Evolutionary conservation across 495 filamentous ascomycete species (phyloP).

Genomic region (Penicillium dipodomyicola): DNA sequence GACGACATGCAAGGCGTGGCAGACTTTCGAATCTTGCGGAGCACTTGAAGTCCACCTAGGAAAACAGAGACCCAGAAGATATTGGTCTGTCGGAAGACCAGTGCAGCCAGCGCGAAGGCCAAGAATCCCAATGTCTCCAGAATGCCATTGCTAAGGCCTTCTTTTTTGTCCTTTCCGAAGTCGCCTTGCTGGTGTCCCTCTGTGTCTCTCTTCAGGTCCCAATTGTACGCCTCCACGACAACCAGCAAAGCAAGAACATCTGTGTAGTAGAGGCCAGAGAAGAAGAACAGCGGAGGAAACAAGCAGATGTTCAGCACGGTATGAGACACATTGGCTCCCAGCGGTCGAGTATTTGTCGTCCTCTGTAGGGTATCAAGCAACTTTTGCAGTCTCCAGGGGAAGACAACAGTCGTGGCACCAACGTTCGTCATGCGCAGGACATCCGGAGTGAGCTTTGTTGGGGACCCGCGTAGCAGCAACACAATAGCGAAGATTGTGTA

Average conservation of each 20-base stretch:
- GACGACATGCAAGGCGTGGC: constrained; percentile 28
- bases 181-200: not conserved
- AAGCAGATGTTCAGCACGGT: constrained; percentile 76
- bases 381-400: constrained; percentile 46
- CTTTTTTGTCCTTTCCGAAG: constrained; percentile 11
- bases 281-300: constrained; percentile 93
- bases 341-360: constrained; percentile 37
- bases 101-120: constrained; percentile 54
- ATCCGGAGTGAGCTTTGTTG: constrained; percentile 38
- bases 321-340: constrained; percentile 51
- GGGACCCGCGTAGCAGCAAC: constrained; percentile 37
- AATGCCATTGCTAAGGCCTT: not conserved
- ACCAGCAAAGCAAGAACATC: constrained; percentile 65
- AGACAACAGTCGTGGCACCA: constrained; percentile 33
- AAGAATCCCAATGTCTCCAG: constrained; percentile 43
- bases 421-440: constrained; percentile 44
- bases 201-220: constrained; percentile 48
- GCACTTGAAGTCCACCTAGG: constrained; percentile 70
- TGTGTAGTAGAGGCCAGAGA: constrained; percentile 91
- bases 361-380: constrained; percentile 39
- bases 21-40: constrained; percentile 41
- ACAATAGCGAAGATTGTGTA: constrained; percentile 40
- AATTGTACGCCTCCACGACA: constrained; percentile 65
- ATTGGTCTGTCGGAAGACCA: constrained; percentile 89
- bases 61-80: constrained; percentile 93